phyloP scores from a whole-genome alignment of 495 filamentous ascomycete genomes.

The Ramalina intermedia region DNA sequence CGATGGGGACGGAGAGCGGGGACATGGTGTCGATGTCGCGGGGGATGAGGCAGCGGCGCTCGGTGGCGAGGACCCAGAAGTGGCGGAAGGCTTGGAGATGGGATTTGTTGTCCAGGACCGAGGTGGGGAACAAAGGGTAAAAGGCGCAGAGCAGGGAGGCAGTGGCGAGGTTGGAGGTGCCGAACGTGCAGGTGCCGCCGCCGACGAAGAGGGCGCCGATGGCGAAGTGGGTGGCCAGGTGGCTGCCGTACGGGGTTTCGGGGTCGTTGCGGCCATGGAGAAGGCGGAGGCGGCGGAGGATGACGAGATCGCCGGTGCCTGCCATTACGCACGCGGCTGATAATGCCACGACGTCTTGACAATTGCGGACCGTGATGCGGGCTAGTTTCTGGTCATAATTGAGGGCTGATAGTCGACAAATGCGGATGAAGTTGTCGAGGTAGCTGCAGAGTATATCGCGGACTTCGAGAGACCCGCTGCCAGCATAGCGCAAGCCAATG shows the following conservation, averaged over 20 bases:
- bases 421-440: constrained; percentile 73
- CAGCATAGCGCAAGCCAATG: constrained; percentile 72
- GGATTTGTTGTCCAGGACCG: constrained; percentile 80
- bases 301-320: constrained; percentile 74
- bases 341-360: constrained; percentile 72
- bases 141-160: constrained; percentile 81
- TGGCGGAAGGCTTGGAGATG: constrained; percentile 96
- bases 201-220: constrained; percentile 85
- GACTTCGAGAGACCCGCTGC: constrained; percentile 56
- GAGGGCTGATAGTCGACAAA: constrained; percentile 48
- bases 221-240: constrained; percentile 83
- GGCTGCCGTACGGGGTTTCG: constrained; percentile 81
- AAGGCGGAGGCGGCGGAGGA: constrained; percentile 79
- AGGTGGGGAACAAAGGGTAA: constrained; percentile 81
- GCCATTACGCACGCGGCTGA: constrained; percentile 85
- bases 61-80: constrained; percentile 90
- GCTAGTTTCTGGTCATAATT: constrained; percentile 74
- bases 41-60: constrained; percentile 73
- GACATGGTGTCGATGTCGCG: constrained; percentile 72
- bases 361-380: constrained; percentile 70
- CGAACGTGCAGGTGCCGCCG: constrained; percentile 80
- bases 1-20: constrained; percentile 60
- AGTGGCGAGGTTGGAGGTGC: constrained; percentile 74
- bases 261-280: constrained; percentile 78
- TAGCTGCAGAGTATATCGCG: constrained; percentile 73